Conservation (phyloP, 2,329 filamentous ascomycete species). For the Penicillium olsonii region DNA sequence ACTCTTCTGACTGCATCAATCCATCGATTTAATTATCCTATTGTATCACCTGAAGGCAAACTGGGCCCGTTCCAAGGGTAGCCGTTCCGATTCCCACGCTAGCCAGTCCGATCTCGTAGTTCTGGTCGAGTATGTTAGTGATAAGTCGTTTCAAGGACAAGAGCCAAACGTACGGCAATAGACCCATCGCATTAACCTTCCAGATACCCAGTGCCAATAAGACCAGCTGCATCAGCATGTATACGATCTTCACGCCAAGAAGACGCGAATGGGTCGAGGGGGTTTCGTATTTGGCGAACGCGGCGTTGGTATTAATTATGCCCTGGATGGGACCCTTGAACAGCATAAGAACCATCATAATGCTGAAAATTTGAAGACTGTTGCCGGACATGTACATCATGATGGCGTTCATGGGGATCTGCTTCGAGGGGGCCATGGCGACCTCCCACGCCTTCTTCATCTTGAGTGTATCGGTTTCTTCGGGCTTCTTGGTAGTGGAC, state of each 20-base stretch:
- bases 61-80: constrained; percentile 66
- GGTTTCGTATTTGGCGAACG: constrained; percentile 90
- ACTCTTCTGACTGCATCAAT: background rate
- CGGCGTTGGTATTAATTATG: constrained; percentile 76
- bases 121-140: constrained; percentile 47
- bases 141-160: background rate
- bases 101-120: constrained; percentile 97
- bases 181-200: constrained; percentile 96
- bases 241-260: constrained; percentile 81
- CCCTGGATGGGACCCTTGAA: constrained; percentile 96
- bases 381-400: constrained; percentile 99
- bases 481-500: constrained; percentile 48
- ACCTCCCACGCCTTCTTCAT: constrained; percentile 99
- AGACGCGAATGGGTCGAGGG: constrained; percentile 73
- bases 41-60: constrained; percentile 53
- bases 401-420: constrained; percentile 95
- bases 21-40: background rate
- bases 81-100: constrained; percentile 82
- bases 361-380: constrained; percentile 96
- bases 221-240: constrained; percentile 81
- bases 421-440: constrained; percentile 88
- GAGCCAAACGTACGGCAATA: constrained; percentile 72
- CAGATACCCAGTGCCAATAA: constrained; percentile 84
- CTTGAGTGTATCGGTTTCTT: constrained; percentile 93
- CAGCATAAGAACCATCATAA: constrained; percentile 99